Evolutionary conservation across 2,329 filamentous ascomycete genomes (phyloP).

Genomic region (Chaetomium sp.): DNA sequence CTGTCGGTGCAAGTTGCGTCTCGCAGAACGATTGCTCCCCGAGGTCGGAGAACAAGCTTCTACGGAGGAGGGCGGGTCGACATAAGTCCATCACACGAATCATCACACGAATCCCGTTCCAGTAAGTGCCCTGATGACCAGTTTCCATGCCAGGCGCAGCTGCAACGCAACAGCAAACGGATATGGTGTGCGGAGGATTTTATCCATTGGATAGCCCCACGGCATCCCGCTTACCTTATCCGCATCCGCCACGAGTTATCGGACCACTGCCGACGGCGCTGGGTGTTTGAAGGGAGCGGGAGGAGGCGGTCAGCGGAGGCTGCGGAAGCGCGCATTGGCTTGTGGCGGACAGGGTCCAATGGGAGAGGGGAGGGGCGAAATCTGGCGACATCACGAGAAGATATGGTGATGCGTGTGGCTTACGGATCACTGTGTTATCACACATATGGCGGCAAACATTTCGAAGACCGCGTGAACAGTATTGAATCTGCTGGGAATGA

Average conservation of each 20-base stretch:
- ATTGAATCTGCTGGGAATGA: background rate
- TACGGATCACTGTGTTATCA: slow-evolving; percentile 3
- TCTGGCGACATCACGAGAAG: slow-evolving; percentile 29
- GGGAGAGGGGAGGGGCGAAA: background rate
- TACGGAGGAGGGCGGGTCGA: background rate
- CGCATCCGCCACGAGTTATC: slow-evolving; percentile 1
- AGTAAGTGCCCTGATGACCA: slow-evolving; percentile 29
- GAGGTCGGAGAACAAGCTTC: background rate
- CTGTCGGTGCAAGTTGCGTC: background rate
- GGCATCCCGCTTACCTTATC: slow-evolving; percentile 12
- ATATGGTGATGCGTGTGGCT: slow-evolving; percentile 27
- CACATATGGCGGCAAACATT: slow-evolving; percentile 6
- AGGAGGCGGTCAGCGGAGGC: slow-evolving; percentile 17
- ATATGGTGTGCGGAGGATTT: background rate
- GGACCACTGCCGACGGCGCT: slow-evolving; percentile 16
- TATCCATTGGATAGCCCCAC: background rate
- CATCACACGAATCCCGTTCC: slow-evolving; percentile 19
- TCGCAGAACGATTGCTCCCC: background rate
- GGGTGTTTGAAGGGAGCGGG: background rate
- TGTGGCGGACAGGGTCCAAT: slow-evolving; percentile 17
- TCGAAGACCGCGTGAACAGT: background rate
- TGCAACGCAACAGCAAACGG: slow-evolving; percentile 9
- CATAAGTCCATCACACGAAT: background rate
- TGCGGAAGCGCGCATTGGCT: slow-evolving; percentile 11
- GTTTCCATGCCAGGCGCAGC: slow-evolving; percentile 18